Conservation (phyloP, 2,329 filamentous ascomycete species). For the Fusarium protoensiforme region DNA sequence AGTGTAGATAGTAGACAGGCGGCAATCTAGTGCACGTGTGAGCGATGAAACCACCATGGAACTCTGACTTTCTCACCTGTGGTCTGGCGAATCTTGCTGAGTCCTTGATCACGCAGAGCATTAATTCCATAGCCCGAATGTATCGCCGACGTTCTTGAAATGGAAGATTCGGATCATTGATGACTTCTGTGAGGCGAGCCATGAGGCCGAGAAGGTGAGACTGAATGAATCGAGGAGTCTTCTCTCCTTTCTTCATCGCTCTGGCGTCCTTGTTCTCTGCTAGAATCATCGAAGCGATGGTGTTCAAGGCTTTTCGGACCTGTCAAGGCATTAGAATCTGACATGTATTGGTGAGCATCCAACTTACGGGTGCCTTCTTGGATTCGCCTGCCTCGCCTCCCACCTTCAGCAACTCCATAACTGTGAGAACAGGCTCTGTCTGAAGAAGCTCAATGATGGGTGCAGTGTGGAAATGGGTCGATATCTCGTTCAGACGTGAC, state of each 20-base stretch:
- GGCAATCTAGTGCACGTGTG: constrained; percentile 72
- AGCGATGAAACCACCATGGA: not conserved
- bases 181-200: constrained; percentile 79
- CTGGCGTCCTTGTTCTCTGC: constrained; percentile 54
- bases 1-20: constrained; percentile 92
- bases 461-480: constrained; percentile 74
- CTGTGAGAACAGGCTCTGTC: constrained; percentile 78
- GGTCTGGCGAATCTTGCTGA: constrained; percentile 84
- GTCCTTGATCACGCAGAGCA: constrained; percentile 80
- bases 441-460: constrained; percentile 77
- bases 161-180: constrained; percentile 75
- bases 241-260: constrained; percentile 61
- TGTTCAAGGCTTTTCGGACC: constrained; percentile 60
- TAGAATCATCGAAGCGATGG: constrained; percentile 57
- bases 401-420: constrained; percentile 84
- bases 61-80: constrained; percentile 68
- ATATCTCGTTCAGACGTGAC: constrained; percentile 74
- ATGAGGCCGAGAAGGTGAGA: constrained; percentile 88
- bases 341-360: not conserved
- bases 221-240: constrained; percentile 81
- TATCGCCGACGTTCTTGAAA: constrained; percentile 78
- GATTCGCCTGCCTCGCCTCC: constrained; percentile 75
- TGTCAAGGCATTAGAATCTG: constrained; percentile 46
- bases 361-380: constrained; percentile 66
- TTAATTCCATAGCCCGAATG: constrained; percentile 86